Evolutionary conservation across 2,329 filamentous ascomycete species (phyloP).

Genomic region (Fusarium circinatum): DNA sequence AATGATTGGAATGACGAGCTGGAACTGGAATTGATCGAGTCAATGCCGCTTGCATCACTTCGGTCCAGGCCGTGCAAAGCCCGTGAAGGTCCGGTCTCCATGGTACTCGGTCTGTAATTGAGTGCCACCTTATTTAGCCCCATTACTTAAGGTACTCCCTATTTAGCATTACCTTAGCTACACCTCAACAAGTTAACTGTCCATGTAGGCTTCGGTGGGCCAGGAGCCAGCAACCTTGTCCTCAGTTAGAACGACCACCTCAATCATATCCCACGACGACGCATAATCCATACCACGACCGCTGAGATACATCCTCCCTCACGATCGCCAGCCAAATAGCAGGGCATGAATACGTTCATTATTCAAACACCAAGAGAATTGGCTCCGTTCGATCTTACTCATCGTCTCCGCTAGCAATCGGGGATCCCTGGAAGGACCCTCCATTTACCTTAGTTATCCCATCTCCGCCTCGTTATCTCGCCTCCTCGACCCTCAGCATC

Average conservation of each 20-base stretch:
- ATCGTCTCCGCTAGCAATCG: slow-evolving; percentile 26
- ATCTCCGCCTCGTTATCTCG: slow-evolving; percentile 33
- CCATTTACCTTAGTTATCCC: slow-evolving; percentile 8
- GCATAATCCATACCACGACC: slow-evolving; percentile 13
- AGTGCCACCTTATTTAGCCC: not conserved
- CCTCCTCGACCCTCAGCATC: slow-evolving; percentile 27
- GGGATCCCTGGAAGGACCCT: slow-evolving; percentile 18
- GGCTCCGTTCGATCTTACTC: slow-evolving; percentile 24
- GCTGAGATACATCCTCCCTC: slow-evolving; percentile 1
- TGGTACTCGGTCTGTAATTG: not conserved
- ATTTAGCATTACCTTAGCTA: slow-evolving; percentile 18
- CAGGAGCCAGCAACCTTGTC: slow-evolving; percentile 30
- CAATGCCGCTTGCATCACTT: slow-evolving; percentile 34
- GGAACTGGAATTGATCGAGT: slow-evolving; percentile 18
- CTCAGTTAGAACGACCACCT: slow-evolving; percentile 26
- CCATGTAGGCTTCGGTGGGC: slow-evolving; percentile 13
- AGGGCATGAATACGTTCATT: not conserved
- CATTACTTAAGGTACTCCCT: slow-evolving; percentile 8
- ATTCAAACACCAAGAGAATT: slow-evolving; percentile 12
- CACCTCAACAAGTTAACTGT: not conserved
- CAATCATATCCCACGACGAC: slow-evolving; percentile 25
- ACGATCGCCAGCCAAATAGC: not conserved
- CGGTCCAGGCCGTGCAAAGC: not conserved
- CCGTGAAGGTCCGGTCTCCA: not conserved
- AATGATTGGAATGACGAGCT: slow-evolving; percentile 21